Percentiles rank a stretch among this genome's conserved stretches.
These are phyloP conservation scores for Monascus purpureus DNA, from an alignment of 495 filamentous ascomycete genomes.

Conservation along the genomic window DNA sequence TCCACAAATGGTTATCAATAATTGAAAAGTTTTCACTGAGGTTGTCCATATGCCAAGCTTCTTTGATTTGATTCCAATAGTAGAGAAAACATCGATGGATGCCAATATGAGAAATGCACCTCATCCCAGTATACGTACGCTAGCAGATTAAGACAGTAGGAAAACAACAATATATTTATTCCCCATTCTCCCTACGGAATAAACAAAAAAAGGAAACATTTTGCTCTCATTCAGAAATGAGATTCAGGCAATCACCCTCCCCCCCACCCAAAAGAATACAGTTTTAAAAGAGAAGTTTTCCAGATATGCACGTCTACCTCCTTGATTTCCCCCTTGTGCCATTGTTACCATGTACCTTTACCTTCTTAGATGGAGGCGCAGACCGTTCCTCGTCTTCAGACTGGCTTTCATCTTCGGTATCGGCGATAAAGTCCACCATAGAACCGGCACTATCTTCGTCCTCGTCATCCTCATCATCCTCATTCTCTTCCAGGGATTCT, in stretches of 20 bases:
- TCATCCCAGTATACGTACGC: too few species aligned
- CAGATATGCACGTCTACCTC: slow-evolving; percentile 13
- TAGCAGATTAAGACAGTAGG: too few species aligned
- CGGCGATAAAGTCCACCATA: slow-evolving; percentile 32
- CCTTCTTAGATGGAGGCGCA: slow-evolving; percentile 25
- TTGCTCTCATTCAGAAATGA: too few species aligned
- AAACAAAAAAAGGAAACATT: slow-evolving; percentile 5
- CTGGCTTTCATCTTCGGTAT: slow-evolving; percentile 26
- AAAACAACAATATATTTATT: background rate
- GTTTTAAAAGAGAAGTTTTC: too few species aligned
- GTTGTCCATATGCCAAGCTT: too few species aligned
- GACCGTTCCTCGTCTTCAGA: slow-evolving; percentile 20
- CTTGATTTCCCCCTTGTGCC: slow-evolving; percentile 18
- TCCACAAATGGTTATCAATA: too few species aligned
- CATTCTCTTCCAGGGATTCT: slow-evolving; percentile 30
- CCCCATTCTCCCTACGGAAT: background rate
- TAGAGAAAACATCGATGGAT: too few species aligned
- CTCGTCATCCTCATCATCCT: slow-evolving; percentile 27
- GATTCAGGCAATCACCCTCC: too few species aligned
- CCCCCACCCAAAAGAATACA: too few species aligned
- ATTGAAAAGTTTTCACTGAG: too few species aligned
- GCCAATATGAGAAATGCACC: too few species aligned
- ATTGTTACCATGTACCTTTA: slow-evolving; percentile 12
- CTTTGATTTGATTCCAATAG: too few species aligned
- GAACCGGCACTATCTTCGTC: slow-evolving; percentile 30